Base-by-base conservation (phyloP, 1,284 basidiomycete species). In the Ceratobasidium sp. region DNA sequence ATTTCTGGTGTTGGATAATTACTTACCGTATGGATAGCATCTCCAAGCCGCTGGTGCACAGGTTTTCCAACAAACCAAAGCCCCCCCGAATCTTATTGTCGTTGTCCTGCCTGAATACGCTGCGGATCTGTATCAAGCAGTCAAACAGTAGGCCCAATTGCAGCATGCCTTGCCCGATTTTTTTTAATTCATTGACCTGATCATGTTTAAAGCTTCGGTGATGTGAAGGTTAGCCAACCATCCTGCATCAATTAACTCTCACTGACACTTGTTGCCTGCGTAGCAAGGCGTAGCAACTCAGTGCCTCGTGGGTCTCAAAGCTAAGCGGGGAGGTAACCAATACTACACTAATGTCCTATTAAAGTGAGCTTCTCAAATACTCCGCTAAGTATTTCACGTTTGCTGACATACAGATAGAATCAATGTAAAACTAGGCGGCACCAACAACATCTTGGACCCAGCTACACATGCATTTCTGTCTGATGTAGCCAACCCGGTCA, bases 261-360 rank as follows among this genome's bases (percentile, higher is more conserved):
- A 26, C 8, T 47, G 28, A 59, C n/a, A 43, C 32, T 11, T 35
- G 9, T 14, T 28, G 38, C 76, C 73, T 9, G 35, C 50, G 46
- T 14, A 72, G 73, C 91, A 88, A 83, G 90, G 91, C 38, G 87
- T 92, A 7, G 86, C 90, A 0, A 93, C 91, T 0, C 91, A 92
- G 75, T 93, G 91, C 78, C 76, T 93, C 78, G 91, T 90, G 79
- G 83, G 84, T 16, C 80, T 77, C 1, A 92, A 91, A 76, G 90
- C 89, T 77, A 84, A 81, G 73, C 80, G 84, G 6, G 91, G 89
- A 0, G 91, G 88, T 74, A 79, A 85, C 0, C 91, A 93, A 75
- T 93, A 93, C 78, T 93, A 84, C 73, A 89, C 91, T 0, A 93
- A 93, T 75, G 88, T 93, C 5, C 88, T 86, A 11, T 11, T 38